A percentile compares a stretch with the other conserved stretches of the same genome.
These are phyloP conservation scores for Tulasnella calospora DNA, from an alignment of 768 basidiomycete genomes.

Conservation along the genomic window DNA sequence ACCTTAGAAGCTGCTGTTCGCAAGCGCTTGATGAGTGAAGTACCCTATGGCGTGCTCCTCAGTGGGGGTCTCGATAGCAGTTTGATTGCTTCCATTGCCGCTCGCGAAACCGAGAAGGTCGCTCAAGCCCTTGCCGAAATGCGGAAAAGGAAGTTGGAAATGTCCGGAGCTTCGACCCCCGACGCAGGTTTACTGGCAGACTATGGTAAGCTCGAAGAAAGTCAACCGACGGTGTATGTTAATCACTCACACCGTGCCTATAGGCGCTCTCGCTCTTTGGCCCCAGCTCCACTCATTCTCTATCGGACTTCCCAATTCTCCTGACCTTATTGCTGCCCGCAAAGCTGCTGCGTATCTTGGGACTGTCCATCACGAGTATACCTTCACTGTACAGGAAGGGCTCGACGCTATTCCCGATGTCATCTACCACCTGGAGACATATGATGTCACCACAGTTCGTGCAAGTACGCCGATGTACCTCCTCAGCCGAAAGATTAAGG, in stretches of 20 bases:
- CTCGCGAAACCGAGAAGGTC: slow-evolving; percentile 90
- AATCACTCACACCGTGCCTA: background rate
- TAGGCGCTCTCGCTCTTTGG: slow-evolving; percentile 79
- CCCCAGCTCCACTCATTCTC: slow-evolving; percentile 97
- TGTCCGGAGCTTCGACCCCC: slow-evolving; percentile 25
- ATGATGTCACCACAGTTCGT: slow-evolving; percentile 96
- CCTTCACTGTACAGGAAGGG: slow-evolving; percentile 97
- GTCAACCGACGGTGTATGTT: background rate
- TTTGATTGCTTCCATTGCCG: slow-evolving; percentile 91
- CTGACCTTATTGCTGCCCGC: slow-evolving; percentile 87
- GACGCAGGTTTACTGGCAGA: slow-evolving; percentile 12
- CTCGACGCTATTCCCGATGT: slow-evolving; percentile 96
- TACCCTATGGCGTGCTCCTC: slow-evolving; percentile 94
- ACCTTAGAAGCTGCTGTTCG: slow-evolving; percentile 85
- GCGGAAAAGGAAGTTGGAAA: slow-evolving; percentile 41
- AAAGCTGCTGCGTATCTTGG: slow-evolving; percentile 92
- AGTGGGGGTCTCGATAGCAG: slow-evolving; percentile 95
- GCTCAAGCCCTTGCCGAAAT: slow-evolving; percentile 70
- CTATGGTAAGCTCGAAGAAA: slow-evolving; percentile 47
- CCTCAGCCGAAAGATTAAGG: slow-evolving; percentile 96
- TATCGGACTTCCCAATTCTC: slow-evolving; percentile 89
- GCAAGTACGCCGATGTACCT: slow-evolving; percentile 99
- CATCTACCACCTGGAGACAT: slow-evolving; percentile 97
- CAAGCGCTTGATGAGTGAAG: slow-evolving; percentile 96
- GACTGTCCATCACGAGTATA: slow-evolving; percentile 94